These are phyloP conservation scores for Lentinula sp. DNA, from an alignment of 768 basidiomycete genomes.

Conservation along the genomic window DNA sequence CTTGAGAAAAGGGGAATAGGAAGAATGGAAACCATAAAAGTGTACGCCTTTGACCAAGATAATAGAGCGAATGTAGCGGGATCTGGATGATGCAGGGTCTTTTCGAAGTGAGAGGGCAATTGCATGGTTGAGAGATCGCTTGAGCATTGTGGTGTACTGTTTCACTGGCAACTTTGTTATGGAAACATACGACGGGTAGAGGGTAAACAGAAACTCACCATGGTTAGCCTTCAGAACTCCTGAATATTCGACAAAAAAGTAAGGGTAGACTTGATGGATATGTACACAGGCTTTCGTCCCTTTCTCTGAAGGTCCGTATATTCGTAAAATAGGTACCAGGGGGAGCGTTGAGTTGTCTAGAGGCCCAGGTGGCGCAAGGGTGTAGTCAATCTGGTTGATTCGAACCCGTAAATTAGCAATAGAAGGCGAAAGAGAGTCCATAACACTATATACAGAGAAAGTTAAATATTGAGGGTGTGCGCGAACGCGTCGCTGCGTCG, in stretches of 20 bases:
- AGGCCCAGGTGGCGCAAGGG: slow-evolving; percentile 46
- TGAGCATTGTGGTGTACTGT: slow-evolving; percentile 61
- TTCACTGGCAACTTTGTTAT: slow-evolving; percentile 46
- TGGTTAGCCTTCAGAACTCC: slow-evolving; percentile 56
- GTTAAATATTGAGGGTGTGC: not conserved
- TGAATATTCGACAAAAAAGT: slow-evolving; percentile 83
- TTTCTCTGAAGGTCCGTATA: slow-evolving; percentile 77
- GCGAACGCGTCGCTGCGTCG: not conserved
- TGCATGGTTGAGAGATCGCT: slow-evolving; percentile 74
- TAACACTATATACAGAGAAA: not conserved
- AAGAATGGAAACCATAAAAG: slow-evolving; percentile 91
- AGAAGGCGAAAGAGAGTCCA: slow-evolving; percentile 8
- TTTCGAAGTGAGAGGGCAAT: slow-evolving; percentile 77
- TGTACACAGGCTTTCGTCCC: slow-evolving; percentile 82
- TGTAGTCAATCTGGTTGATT: slow-evolving; percentile 61
- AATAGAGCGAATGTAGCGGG: slow-evolving; percentile 67
- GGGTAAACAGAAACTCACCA: slow-evolving; percentile 34
- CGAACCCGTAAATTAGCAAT: slow-evolving; percentile 30
- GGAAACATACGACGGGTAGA: not conserved
- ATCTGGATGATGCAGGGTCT: slow-evolving; percentile 51
- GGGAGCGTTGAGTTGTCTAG: slow-evolving; percentile 59
- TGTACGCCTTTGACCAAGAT: slow-evolving; percentile 89
- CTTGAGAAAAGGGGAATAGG: slow-evolving; percentile 86
- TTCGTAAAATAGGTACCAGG: slow-evolving; percentile 73
- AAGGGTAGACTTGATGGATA: slow-evolving; percentile 92